Evolutionary conservation across 306 rosid species (phyloP).

Genomic region (Gillenia trifoliata): DNA sequence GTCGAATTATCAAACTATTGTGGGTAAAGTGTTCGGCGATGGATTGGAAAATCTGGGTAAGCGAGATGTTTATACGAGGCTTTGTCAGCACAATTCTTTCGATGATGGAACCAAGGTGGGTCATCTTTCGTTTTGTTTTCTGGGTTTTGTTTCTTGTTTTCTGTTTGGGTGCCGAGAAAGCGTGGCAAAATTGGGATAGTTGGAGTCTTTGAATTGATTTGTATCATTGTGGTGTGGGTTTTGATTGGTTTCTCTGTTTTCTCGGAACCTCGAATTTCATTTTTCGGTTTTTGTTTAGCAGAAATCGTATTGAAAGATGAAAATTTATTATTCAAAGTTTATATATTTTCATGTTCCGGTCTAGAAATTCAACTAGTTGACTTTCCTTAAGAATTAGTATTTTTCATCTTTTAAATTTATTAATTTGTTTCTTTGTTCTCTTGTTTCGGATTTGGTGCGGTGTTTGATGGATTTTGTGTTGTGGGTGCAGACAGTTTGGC

Average conservation of each 20-base stretch:
- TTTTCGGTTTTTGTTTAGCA: background rate
- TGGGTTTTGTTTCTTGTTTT: background rate
- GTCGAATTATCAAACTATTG: constrained; percentile 42
- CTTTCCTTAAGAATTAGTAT: background rate
- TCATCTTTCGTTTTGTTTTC: background rate
- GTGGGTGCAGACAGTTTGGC: constrained; percentile 72
- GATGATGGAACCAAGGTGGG: constrained; percentile 75
- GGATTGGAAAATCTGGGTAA: constrained; percentile 40
- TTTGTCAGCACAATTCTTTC: constrained; percentile 45
- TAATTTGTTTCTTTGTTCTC: background rate
- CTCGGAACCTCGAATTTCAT: background rate
- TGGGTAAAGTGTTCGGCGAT: constrained; percentile 36
- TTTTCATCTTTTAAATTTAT: background rate
- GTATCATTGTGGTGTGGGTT: background rate
- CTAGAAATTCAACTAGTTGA: background rate
- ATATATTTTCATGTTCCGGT: background rate
- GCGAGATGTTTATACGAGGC: constrained; percentile 57
- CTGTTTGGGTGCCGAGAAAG: constrained; percentile 15
- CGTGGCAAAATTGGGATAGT: background rate
- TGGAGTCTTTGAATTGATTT: background rate
- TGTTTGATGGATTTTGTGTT: constrained; percentile 14
- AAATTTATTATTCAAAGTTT: background rate
- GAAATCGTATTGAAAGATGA: background rate
- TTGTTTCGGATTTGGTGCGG: background rate
- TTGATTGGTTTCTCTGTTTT: background rate